Base-by-base conservation (phyloP, 2,329 filamentous ascomycete species). In the Sphaerulina musiva region DNA sequence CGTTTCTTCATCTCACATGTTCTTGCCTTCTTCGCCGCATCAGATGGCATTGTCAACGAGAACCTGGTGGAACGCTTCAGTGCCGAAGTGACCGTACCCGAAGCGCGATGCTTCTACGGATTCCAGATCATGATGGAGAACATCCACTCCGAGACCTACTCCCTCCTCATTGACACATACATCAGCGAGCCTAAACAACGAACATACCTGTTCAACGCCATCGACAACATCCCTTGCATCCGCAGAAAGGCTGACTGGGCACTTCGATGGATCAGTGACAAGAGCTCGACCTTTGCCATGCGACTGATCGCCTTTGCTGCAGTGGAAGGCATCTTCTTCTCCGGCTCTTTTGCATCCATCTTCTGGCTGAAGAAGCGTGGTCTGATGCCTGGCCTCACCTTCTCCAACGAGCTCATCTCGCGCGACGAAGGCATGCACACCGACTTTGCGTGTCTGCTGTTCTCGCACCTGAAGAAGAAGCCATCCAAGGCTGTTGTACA, bases 61-160 rank as follows among this genome's bases (percentile, higher is more conserved):
- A 98, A 98, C 80, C 81, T 98, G 23, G 85, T 98, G 57, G 91
- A 97, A 82, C 89, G 93, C 60, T 98, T 98, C 84, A 95, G 89
- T 68, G 85, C 83, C 62, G 93, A 98, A 76, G 92, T 98, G 31
- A 93, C 98, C 77, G 85, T 97, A 55, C 92, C 93, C 9, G 93
- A 98, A 77, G 93, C 93, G 61, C 90, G 93, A 68, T 98, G 93
- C 84, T 98, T 98, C 82, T 98, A 98, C 74, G 93, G 93, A 62
- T 98, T 98, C 83, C 93, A 98, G 79, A 97, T 97, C 79, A 98
- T 98, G 93, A 97, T 98, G 89, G 93, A 98, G 81, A 98, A 98
- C 78, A 95, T 98, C 69, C 93, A 98, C 82, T 96, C 93, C 12
- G 93, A 98, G 79, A 98, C 93, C 51, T 98, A 98, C 82, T 97